A percentile compares a stretch with the other conserved stretches of the same genome.
Conservation (phyloP, 2,329 filamentous ascomycete species). For the Ophiostoma sp. region DNA sequence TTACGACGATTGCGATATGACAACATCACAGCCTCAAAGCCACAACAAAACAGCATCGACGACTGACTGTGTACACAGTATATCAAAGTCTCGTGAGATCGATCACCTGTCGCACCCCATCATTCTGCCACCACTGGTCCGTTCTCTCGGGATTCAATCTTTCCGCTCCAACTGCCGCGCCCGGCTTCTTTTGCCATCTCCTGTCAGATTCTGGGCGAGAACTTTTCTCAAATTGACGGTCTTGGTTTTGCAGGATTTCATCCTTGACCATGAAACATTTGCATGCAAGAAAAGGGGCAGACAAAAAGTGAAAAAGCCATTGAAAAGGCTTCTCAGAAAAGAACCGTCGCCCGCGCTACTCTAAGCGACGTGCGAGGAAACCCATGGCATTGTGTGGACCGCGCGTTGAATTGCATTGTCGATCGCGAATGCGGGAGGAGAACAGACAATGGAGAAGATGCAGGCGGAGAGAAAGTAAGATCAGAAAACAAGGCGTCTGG, state of each 20-base stretch:
- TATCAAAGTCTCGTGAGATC: not conserved
- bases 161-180: not conserved
- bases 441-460: not conserved
- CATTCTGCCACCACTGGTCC: not conserved
- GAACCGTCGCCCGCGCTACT: not conserved
- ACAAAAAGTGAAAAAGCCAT: not conserved
- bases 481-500: not conserved
- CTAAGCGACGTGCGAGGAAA: not conserved
- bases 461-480: not conserved
- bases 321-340: not conserved
- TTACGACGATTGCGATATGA: not conserved
- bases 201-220: not conserved
- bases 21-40: not conserved
- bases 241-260: not conserved
- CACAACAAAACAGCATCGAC: not conserved
- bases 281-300: not conserved
- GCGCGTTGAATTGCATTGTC: not conserved
- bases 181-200: not conserved
- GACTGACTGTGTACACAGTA: too few relatives aligned
- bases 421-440: conserved; percentile 4
- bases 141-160: not conserved
- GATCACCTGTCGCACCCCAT: not conserved
- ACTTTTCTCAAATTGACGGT: not conserved
- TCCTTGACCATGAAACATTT: not conserved
- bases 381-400: conserved; percentile 13